phyloP scores from a whole-genome alignment of 2,329 filamentous ascomycete species.

The Trichoderma oligosporum region DNA sequence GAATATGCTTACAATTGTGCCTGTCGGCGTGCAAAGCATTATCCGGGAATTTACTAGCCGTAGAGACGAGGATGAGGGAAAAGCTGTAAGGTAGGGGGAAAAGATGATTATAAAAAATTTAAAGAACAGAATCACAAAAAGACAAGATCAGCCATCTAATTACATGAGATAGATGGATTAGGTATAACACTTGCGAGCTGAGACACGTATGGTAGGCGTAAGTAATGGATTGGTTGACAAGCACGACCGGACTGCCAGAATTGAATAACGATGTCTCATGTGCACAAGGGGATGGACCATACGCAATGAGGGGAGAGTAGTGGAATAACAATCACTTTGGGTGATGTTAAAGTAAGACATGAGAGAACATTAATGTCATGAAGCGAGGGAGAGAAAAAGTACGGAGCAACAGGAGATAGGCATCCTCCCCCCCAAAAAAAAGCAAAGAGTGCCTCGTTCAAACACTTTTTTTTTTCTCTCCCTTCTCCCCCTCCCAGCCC shows the following conservation, averaged over 20 bases:
- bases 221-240: constrained; percentile 4
- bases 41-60: constrained; percentile 9
- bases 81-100: not conserved
- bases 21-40: constrained; percentile 23
- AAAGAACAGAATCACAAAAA: constrained; percentile 6
- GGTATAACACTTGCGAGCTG: constrained; percentile 3
- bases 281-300: not conserved
- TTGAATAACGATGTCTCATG: constrained; percentile 7
- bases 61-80: not conserved
- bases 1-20: constrained; percentile 22
- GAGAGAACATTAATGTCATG: constrained; percentile 1
- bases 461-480: not conserved
- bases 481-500: not conserved
- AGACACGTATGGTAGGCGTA: constrained; percentile 12
- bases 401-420: not conserved
- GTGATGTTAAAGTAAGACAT: not conserved
- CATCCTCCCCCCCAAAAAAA: not conserved
- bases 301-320: constrained; percentile 11
- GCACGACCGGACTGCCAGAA: not conserved
- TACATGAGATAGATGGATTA: not conserved
- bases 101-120: not conserved
- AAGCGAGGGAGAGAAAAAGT: not conserved
- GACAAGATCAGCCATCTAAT: not conserved
- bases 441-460: too few species aligned
- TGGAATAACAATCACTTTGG: not conserved